Evolutionary conservation across 139 green algal genomes (phyloP).

Genomic region (Auxenochlorella protothecoides): DNA sequence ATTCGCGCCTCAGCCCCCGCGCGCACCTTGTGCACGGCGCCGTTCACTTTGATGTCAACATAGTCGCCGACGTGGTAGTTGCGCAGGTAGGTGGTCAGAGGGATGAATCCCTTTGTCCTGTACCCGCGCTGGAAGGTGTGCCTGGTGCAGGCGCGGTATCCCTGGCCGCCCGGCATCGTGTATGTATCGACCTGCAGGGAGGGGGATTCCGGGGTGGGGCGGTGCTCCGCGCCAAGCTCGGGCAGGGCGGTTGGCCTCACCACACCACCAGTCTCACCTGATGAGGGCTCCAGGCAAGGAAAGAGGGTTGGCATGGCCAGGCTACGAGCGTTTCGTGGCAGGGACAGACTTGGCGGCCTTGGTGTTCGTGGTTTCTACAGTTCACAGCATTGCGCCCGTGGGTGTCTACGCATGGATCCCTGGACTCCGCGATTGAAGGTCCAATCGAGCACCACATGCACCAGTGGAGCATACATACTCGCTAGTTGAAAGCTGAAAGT

Average conservation of each 20-base stretch:
- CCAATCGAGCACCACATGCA: too few relatives aligned
- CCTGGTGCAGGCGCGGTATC: slow-evolving; percentile 74
- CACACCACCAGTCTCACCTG: background rate
- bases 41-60: slow-evolving; percentile 98
- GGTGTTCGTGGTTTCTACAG: background rate
- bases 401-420: too few relatives aligned
- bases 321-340: background rate
- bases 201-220: background rate
- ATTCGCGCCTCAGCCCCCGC: background rate
- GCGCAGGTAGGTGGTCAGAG: slow-evolving; percentile 84
- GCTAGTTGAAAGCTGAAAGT: background rate
- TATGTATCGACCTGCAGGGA: background rate
- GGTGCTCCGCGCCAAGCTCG: background rate
- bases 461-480: too few relatives aligned
- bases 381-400: too few relatives aligned
- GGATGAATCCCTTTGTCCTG: slow-evolving; percentile 81
- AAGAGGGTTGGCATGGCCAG: background rate
- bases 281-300: background rate
- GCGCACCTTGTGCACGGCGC: slow-evolving; percentile 82
- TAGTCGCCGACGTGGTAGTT: slow-evolving; percentile 94
- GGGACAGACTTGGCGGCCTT: background rate
- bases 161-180: slow-evolving; percentile 57
- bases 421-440: too few relatives aligned
- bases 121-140: slow-evolving; percentile 72
- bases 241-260: background rate